These are phyloP conservation scores for Mucor sp. DNA, from an alignment of 371 early-diverging fungal genomes.

Conservation along the genomic window DNA sequence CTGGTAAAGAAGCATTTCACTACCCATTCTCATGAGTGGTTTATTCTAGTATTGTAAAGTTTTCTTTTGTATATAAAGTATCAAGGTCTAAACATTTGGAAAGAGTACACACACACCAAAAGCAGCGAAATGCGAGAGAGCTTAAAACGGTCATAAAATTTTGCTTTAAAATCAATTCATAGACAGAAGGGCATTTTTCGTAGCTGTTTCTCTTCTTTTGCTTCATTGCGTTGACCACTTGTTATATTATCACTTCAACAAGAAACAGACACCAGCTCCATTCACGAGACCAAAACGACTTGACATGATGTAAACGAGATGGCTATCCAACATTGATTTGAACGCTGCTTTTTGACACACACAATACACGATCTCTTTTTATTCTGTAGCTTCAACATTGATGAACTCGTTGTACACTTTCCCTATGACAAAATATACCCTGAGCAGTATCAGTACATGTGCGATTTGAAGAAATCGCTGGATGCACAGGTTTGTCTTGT, in stretches of 20 bases:
- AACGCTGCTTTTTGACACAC: neutral
- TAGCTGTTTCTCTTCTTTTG: neutral
- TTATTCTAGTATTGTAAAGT: too few species aligned
- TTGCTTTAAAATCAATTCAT: neutral
- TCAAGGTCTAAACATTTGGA: too few species aligned
- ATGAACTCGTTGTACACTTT: constrained; percentile 95
- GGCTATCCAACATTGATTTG: neutral
- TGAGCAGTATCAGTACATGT: constrained; percentile 99
- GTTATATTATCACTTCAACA: neutral
- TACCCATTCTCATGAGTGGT: too few species aligned
- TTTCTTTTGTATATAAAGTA: too few species aligned
- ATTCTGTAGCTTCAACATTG: constrained; percentile 81
- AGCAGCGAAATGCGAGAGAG: too few species aligned
- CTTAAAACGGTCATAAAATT: neutral
- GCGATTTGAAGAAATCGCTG: constrained; percentile 90
- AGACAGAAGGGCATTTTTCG: neutral
- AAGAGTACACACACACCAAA: too few species aligned
- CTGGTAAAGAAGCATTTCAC: too few species aligned
- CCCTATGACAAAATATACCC: constrained; percentile 99
- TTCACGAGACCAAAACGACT: neutral
- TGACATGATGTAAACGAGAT: neutral
- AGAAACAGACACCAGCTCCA: neutral
- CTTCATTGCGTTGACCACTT: neutral
- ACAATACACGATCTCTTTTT: neutral
- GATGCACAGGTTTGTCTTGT: constrained; percentile 76